These are phyloP conservation scores for Chloris gayana DNA, from an alignment of 176 grass and related monocot species.

Conservation along the genomic window DNA sequence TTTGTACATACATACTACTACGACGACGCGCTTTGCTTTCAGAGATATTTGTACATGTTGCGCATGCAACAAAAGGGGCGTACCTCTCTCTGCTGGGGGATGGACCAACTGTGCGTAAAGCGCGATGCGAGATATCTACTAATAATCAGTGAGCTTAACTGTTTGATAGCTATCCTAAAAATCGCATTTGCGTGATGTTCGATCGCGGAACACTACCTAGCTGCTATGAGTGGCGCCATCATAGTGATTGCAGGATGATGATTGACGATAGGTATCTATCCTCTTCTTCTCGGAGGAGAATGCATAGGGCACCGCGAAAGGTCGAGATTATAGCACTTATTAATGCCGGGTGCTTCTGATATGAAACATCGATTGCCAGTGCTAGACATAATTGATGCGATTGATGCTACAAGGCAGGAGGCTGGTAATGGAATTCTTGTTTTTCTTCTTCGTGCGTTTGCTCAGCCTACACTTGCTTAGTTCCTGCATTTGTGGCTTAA, in stretches of 20 bases:
- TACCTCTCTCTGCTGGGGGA: neutral
- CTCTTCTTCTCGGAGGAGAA: neutral
- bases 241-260: slow-evolving; percentile 29
- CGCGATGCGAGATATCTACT: slow-evolving; percentile 26
- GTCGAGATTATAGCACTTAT: slow-evolving; percentile 30
- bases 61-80: slow-evolving; percentile 13
- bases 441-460: slow-evolving; percentile 11
- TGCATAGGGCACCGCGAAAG: slow-evolving; percentile 31
- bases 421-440: neutral
- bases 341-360: neutral
- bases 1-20: neutral
- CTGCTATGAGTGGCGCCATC: neutral
- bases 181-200: slow-evolving; percentile 6
- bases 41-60: slow-evolving; percentile 38
- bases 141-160: slow-evolving; percentile 52
- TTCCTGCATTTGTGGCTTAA: neutral
- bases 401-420: neutral
- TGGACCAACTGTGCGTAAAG: slow-evolving; percentile 1
- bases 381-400: slow-evolving; percentile 28
- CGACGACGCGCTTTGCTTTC: neutral
- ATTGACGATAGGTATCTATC: neutral
- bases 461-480: neutral
- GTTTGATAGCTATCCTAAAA: slow-evolving; percentile 33
- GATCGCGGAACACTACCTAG: slow-evolving; percentile 40
- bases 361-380: slow-evolving; percentile 11